A percentile compares a stretch with the other conserved stretches of the same genome.
Conservation (phyloP, 805 yeast species). For the Teunomyces barrocoloradensis region DNA sequence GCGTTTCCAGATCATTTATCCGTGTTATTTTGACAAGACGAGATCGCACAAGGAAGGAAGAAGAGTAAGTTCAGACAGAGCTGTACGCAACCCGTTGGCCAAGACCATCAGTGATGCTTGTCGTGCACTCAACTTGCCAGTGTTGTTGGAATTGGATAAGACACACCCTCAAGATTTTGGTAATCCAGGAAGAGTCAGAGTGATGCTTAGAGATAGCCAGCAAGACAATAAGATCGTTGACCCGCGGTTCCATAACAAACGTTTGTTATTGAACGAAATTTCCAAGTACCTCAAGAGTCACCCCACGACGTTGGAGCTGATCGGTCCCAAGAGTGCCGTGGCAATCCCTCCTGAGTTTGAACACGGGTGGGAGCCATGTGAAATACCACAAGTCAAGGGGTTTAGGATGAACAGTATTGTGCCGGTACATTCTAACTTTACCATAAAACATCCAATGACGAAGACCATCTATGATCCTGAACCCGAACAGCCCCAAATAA, state of each 20-base stretch:
- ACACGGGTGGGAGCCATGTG: constrained; percentile 51
- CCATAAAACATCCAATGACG: constrained; percentile 82
- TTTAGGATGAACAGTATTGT: constrained; percentile 82
- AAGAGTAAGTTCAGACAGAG: constrained; percentile 63
- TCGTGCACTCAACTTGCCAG: constrained; percentile 36
- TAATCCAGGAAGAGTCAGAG: constrained; percentile 93
- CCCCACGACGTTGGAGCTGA: constrained; percentile 66
- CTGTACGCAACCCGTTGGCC: constrained; percentile 87
- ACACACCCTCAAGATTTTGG: constrained; percentile 96
- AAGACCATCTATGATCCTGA: constrained; percentile 63
- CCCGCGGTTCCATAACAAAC: constrained; percentile 44
- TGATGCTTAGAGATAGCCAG: constrained; percentile 50
- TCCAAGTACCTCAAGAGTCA: constrained; percentile 59
- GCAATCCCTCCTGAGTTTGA: constrained; percentile 64
- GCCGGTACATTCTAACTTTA: constrained; percentile 79
- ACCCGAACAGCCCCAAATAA: constrained; percentile 22
- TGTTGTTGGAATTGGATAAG: constrained; percentile 73
- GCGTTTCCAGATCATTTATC: constrained; percentile 74
- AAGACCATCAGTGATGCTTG: constrained; percentile 76
- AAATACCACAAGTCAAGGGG: constrained; percentile 79
- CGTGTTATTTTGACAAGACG: constrained; percentile 84
- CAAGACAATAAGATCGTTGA: constrained; percentile 39
- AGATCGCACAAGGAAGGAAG: constrained; percentile 81
- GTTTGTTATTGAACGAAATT: constrained; percentile 60
- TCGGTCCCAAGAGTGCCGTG: constrained; percentile 48